Evolutionary conservation across 345 rosid species (phyloP), one percentile per base, ranked within the genome.

Genomic region (Reutealis trisperma): DNA sequence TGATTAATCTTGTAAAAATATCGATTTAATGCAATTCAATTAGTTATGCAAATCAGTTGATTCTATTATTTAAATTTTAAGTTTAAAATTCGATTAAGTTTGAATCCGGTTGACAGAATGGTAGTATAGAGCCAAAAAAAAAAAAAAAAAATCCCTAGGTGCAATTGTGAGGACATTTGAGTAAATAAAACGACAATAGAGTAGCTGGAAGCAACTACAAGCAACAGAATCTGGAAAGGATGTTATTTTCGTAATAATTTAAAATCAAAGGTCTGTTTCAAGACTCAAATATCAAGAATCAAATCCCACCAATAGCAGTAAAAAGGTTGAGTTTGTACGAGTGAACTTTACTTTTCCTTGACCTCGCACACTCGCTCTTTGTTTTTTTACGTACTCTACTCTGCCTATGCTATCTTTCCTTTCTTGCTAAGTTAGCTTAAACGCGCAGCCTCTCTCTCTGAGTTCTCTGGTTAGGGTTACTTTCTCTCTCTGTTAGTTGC

Each of bases 391-490:
- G 5, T 61, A 11, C 61, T 51, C 63, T 37, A 21, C 18, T 6
- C 19, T 25, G 0, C 0, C 64, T n/a, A 22, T 44, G 3, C 42
- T 12, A 7, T 1, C 25, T 24, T 61, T 54, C 45, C 74, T 62
- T 74, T 8, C 32, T 7, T 66, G 27, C 77, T 52, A 68, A 49
- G 82, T 44, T 34, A 61, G 78, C 82, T 74, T 70, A 49, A 13
- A 51, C 45, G 51, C 24, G 10, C 74, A 60, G 64, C 30, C 10
- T 44, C 71, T 51, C 24, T 19, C 51, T 30, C 25, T 52, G 11
- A 15, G 22, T 14, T 61, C 32, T 59, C 15, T 57, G 54, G 54
- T 24, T 24, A 14, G 32, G 73, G 73, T 60, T 79, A 51, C 61
- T 18, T 24, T 37, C 49, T 74, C 30, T 76, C 49, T 34, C 22